A percentile compares a stretch with the other conserved stretches of the same genome.
Evolutionary conservation across 352 stramenopile genomes (phyloP).

Genomic region (Phytophthora parvispora): DNA sequence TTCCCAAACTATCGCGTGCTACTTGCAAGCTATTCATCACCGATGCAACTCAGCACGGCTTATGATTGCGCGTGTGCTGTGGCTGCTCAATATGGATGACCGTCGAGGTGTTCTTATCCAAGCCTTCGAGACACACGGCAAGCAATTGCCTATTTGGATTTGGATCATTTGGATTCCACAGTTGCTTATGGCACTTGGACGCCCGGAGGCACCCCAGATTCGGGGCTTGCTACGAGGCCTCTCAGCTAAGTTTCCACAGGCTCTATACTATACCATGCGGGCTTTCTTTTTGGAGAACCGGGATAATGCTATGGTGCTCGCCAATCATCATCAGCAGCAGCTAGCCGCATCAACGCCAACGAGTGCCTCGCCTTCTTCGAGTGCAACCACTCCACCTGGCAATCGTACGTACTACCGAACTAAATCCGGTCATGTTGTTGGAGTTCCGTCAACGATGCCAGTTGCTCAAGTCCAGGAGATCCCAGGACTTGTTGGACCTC

Average conservation of each 20-base stretch:
- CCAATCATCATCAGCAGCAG: constrained; percentile 51
- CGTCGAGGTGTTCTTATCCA: constrained; percentile 76
- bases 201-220: constrained; percentile 93
- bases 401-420: constrained; percentile 79
- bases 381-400: constrained; percentile 24
- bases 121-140: constrained; percentile 95
- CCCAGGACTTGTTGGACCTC: constrained; percentile 76
- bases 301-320: constrained; percentile 84
- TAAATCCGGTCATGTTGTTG: constrained; percentile 83
- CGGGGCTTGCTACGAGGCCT: constrained; percentile 82
- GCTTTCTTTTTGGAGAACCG: constrained; percentile 98
- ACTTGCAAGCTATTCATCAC: constrained; percentile 95
- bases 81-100: constrained; percentile 93
- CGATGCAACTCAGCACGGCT: constrained; percentile 89
- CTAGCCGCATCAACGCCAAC: constrained; percentile 16
- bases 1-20: constrained; percentile 94
- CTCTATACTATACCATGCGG: constrained; percentile 98
- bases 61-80: constrained; percentile 93
- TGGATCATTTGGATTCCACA: constrained; percentile 99
- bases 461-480: constrained; percentile 75
- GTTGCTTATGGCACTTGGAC: constrained; percentile 95
- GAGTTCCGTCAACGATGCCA: constrained; percentile 68
- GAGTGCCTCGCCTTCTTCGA: constrained; percentile 33
- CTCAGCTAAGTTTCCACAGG: constrained; percentile 97
- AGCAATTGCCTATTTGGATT: constrained; percentile 97